Conservation (phyloP, 1,139 yeast species). For the Keqinozyma sinolaborantium region DNA sequence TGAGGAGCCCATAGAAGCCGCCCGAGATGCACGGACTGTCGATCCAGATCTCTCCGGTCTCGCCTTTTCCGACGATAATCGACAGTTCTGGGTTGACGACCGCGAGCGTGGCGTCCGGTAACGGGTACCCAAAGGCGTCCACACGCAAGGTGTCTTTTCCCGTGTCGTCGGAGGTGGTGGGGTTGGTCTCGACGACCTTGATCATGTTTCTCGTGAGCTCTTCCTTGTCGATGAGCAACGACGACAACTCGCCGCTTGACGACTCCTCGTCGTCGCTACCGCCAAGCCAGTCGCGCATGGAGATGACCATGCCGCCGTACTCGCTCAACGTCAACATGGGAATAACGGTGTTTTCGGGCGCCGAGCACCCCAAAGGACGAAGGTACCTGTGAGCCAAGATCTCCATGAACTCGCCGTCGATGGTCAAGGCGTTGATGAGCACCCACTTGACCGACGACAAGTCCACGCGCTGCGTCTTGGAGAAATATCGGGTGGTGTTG, state of each 20-base stretch:
- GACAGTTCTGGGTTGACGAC: conserved; percentile 91
- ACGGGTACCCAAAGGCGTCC: conserved; percentile 91
- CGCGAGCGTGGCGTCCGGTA: conserved; percentile 92
- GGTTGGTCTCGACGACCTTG: conserved; percentile 61
- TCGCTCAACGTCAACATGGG: conserved; percentile 89
- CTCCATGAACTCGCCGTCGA: conserved; percentile 91
- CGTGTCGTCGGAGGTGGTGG: conserved; percentile 52
- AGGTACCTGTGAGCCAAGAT: conserved; percentile 90
- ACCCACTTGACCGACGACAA: conserved; percentile 85
- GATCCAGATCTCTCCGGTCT: conserved; percentile 97
- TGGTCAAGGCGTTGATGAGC: conserved; percentile 82
- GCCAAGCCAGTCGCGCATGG: conserved; percentile 89
- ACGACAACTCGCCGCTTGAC: conserved; percentile 50
- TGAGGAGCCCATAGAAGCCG: conserved; percentile 73
- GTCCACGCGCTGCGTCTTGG: conserved; percentile 76
- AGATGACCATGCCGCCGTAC: conserved; percentile 94
- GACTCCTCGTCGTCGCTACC: conserved; percentile 32
- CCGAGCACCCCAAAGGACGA: conserved; percentile 81
- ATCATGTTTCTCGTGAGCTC: conserved; percentile 77
- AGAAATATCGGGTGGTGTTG: conserved; percentile 72
- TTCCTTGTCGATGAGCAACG: conserved; percentile 76
- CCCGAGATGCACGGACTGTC: conserved; percentile 87
- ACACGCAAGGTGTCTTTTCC: conserved; percentile 57
- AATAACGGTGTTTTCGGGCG: conserved; percentile 74
- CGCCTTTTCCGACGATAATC: conserved; percentile 61